Conservation (phyloP, 257 asterid species). For the Cinchona pubescens region DNA sequence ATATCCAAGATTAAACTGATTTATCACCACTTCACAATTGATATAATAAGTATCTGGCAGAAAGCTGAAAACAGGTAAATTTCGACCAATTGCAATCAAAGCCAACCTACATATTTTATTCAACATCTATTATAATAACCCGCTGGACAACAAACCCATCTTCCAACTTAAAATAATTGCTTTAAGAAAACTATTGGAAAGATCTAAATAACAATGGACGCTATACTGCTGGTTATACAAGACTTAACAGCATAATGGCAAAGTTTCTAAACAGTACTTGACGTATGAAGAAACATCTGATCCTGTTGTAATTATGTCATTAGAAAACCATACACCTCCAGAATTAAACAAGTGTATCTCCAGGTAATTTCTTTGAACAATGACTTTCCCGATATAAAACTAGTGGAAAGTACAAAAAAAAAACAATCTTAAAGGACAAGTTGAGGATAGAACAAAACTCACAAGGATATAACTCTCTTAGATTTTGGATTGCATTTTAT, state of each 20-base stretch:
- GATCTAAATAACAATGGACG: too few species aligned
- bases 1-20: too few species aligned
- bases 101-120: background rate
- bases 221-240: background rate
- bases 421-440: background rate
- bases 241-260: background rate
- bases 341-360: background rate
- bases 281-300: background rate
- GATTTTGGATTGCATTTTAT: slow-evolving; percentile 71
- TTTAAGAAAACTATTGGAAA: background rate
- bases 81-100: background rate
- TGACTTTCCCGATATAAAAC: background rate
- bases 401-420: background rate
- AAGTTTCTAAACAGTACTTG: background rate
- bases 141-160: background rate
- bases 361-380: background rate
- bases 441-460: slow-evolving; percentile 31
- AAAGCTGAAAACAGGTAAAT: background rate
- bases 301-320: background rate
- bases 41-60: background rate
- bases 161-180: background rate
- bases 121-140: background rate
- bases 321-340: background rate
- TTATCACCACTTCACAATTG: too few species aligned
- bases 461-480: slow-evolving; percentile 78